Conservation (phyloP, 2,329 filamentous ascomycete species). For the Aspergillus sp. region DNA sequence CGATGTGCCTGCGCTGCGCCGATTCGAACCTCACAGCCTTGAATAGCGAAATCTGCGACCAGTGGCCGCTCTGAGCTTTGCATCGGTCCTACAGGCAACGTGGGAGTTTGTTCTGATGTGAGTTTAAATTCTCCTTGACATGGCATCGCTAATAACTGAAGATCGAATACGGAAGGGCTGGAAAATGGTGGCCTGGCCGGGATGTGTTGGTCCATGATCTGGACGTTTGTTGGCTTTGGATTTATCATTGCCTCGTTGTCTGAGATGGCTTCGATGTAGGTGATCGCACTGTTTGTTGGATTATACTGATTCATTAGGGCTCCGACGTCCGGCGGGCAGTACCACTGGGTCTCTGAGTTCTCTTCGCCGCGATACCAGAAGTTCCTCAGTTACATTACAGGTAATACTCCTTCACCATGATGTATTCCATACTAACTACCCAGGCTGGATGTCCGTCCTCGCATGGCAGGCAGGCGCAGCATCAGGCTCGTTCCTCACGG, state of each 20-base stretch:
- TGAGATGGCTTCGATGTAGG: slow-evolving; percentile 57
- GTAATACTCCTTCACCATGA: slow-evolving; percentile 17
- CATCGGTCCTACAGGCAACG: slow-evolving; percentile 36
- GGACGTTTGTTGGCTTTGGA: slow-evolving; percentile 65
- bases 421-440: no score
- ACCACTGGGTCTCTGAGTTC: slow-evolving; percentile 60
- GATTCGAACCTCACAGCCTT: background rate
- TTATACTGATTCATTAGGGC: slow-evolving; percentile 35
- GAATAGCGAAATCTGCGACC: slow-evolving; percentile 33
- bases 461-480: slow-evolving; percentile 53
- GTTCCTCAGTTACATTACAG: slow-evolving; percentile 55
- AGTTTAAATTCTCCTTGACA: background rate
- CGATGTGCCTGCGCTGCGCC: background rate
- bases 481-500: slow-evolving; percentile 49
- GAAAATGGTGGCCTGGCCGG: slow-evolving; percentile 27
- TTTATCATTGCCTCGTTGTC: slow-evolving; percentile 60
- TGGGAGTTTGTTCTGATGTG: slow-evolving; percentile 39
- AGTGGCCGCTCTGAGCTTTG: slow-evolving; percentile 35
- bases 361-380: slow-evolving; percentile 51
- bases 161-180: slow-evolving; percentile 25
- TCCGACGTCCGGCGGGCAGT: slow-evolving; percentile 59
- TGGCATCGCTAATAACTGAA: background rate
- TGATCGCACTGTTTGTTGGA: rapidly evolving
- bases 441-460: slow-evolving; percentile 52
- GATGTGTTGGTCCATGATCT: slow-evolving; percentile 33